Base-by-base conservation (phyloP, 106 monocot genomes). In the Platanthera guangdongensis region DNA sequence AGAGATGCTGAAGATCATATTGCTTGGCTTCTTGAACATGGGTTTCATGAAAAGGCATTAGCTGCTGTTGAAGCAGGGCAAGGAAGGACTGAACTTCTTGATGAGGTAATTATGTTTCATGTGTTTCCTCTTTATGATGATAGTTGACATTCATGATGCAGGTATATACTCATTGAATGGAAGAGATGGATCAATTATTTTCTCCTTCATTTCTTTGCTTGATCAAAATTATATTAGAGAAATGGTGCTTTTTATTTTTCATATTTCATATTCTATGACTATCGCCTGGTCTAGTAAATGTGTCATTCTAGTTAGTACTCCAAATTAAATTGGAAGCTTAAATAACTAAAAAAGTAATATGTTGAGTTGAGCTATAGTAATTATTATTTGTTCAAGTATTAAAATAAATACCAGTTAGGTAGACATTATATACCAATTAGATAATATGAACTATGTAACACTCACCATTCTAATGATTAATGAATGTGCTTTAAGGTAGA, bases 1-100 rank as follows among this genome's bases (percentile, higher is more conserved):
- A 99, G 97, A 88, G 97, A 99, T 87, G 89, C 94, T 81, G 97
- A 99, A 92, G 97, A 99, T 88, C 97, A 99, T 86, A 99, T 99
- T 72, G 74, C 84, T 70, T 99, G 97, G 97, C 94, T 99, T 80
- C 88, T 99, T 84, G 86, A 92, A 82, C 97, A 99, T 87, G 97
- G 94, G 14, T 90, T 65, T 45, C 94, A 99, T 88, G 97, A 94
- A 82, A 94, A 92, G 74, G 97, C 97, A 78, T 94, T 99, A 81
- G 97, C 91, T 80, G 93, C 90, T 79, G 96, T 85, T 78, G 95
- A 95, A 86, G 95, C 95, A 49, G 92, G 92, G 30, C 84, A 95
- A 54, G 95, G 92, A 62, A 80, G 82, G 18, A 87, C 82, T 46
- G 92, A 90, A 52, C 90, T 95, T 80, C 84, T 92, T 82, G 92